Evolutionary conservation across 768 basidiomycete genomes (phyloP).

Genomic region (Leccinum longicurvipes): DNA sequence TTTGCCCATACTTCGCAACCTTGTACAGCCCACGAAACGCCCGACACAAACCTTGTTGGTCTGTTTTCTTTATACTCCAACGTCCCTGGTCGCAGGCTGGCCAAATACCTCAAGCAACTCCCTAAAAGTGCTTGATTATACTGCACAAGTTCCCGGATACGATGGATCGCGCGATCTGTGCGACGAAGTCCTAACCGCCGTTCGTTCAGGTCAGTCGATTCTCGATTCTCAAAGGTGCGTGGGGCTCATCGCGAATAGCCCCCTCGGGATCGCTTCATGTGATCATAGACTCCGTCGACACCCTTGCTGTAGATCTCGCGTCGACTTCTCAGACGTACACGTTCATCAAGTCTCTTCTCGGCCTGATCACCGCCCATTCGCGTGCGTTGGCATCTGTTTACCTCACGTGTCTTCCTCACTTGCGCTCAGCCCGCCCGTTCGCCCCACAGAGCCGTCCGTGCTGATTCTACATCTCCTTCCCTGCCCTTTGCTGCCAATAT

Average conservation of each 20-base stretch:
- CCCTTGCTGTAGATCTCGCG: constrained; percentile 54
- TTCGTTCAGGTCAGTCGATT: constrained; percentile 36
- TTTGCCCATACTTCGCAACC: constrained; percentile 50
- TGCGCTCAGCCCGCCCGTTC: constrained; percentile 6
- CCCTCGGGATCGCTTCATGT: constrained; percentile 52
- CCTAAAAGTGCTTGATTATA: constrained; percentile 48
- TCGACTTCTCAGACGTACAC: constrained; percentile 52
- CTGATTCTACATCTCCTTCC: constrained; percentile 57
- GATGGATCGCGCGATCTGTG: constrained; percentile 34
- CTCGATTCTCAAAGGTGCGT: not conserved
- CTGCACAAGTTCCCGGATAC: constrained; percentile 53
- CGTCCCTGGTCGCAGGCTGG: constrained; percentile 37
- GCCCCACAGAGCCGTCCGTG: constrained; percentile 47
- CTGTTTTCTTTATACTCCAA: constrained; percentile 55
- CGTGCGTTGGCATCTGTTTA: constrained; percentile 36
- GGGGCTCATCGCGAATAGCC: constrained; percentile 28
- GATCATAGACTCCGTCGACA: constrained; percentile 71
- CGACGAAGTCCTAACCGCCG: constrained; percentile 38
- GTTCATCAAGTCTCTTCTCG: constrained; percentile 48
- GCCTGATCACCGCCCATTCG: constrained; percentile 43
- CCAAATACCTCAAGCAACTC: constrained; percentile 18
- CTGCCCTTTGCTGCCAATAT: constrained; percentile 48
- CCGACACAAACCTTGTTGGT: constrained; percentile 43
- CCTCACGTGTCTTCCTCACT: not conserved
- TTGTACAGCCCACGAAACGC: constrained; percentile 33